Percentiles rank a stretch among this genome's conserved stretches.
Evolutionary conservation across 345 rosid genomes (phyloP).

Genomic region (Passiflora organensis): DNA sequence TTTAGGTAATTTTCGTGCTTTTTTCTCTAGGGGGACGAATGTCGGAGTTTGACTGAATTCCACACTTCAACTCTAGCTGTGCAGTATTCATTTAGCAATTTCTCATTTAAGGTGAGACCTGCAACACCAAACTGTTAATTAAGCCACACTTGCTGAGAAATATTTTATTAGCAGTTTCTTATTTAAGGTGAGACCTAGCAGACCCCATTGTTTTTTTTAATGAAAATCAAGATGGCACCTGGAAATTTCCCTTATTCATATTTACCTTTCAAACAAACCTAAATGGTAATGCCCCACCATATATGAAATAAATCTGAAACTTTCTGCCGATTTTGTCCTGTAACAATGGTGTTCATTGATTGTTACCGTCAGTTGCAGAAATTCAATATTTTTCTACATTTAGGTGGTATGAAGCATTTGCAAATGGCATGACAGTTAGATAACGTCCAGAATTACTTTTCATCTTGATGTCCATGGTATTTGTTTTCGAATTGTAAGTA

Average conservation of each 20-base stretch:
- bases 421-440: too few species aligned
- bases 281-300: too few species aligned
- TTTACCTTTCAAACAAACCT: too few species aligned
- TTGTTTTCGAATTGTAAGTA: not conserved
- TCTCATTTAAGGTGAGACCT: slow-evolving; percentile 78
- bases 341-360: too few species aligned
- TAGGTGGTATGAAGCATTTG: not conserved
- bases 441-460: not conserved
- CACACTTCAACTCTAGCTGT: slow-evolving; percentile 56
- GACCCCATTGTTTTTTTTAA: not conserved
- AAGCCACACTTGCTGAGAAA: too few species aligned
- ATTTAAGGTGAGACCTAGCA: slow-evolving; percentile 56
- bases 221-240: too few species aligned
- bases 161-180: slow-evolving; percentile 76
- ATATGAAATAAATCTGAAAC: too few species aligned
- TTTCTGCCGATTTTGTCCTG: too few species aligned
- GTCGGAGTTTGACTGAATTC: slow-evolving; percentile 74
- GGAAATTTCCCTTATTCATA: too few species aligned
- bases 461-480: too few species aligned
- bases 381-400: not conserved
- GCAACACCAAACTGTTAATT: not conserved
- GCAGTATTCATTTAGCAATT: slow-evolving; percentile 90
- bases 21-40: slow-evolving; percentile 64
- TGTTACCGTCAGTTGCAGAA: too few species aligned
- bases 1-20: too few species aligned